phyloP scores from a whole-genome alignment of 1,139 yeast genomes.

The Pneumocystis wakefieldiae region DNA sequence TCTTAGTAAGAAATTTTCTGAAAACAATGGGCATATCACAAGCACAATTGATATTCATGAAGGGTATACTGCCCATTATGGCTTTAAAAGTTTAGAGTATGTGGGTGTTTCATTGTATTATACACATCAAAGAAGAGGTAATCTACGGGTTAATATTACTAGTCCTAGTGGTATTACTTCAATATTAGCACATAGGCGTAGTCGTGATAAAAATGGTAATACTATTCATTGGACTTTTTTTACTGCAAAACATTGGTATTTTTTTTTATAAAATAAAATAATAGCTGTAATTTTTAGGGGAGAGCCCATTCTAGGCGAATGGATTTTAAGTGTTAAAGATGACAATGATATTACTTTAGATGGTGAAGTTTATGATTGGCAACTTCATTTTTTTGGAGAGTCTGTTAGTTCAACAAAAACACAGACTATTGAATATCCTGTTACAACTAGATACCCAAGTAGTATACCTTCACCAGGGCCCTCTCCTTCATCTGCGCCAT shows the following conservation, averaged over 20 bases:
- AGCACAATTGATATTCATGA: constrained; percentile 36
- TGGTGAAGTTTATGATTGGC: neutral
- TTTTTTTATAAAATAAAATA: neutral
- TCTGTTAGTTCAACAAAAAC: neutral
- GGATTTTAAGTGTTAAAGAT: constrained; percentile 57
- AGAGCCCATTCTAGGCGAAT: constrained; percentile 63
- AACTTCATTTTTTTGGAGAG: neutral
- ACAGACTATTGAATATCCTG: neutral
- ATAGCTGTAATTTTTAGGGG: constrained; percentile 28
- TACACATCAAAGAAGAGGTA: constrained; percentile 64
- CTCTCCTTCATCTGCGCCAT: too few relatives aligned
- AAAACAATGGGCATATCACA: constrained; percentile 22
- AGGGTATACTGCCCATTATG: constrained; percentile 38
- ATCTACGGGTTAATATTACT: constrained; percentile 44
- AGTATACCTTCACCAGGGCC: too few relatives aligned
- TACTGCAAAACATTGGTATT: constrained; percentile 89
- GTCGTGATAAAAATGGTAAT: constrained; percentile 42
- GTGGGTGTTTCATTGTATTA: constrained; percentile 66
- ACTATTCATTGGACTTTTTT: constrained; percentile 70
- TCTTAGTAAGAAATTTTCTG: constrained; percentile 23
- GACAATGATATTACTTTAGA: constrained; percentile 19
- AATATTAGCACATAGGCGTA: constrained; percentile 59
- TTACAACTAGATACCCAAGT: neutral
- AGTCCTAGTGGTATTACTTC: constrained; percentile 70
- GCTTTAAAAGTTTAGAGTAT: constrained; percentile 67